phyloP scores from a whole-genome alignment of 164 flowering plant species.

The Aristolochia californica region DNA sequence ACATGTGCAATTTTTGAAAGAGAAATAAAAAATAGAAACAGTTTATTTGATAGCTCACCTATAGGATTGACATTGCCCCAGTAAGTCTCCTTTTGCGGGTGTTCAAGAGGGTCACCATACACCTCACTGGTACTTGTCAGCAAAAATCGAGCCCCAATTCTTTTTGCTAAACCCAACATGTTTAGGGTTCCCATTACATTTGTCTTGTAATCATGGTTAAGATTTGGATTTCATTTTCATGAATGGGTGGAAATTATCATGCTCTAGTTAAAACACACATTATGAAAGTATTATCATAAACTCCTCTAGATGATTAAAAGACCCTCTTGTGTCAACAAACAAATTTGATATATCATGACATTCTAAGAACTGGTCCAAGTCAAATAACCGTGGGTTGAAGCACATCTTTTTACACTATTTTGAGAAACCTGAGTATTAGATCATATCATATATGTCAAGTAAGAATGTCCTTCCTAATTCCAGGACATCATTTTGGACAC shows the following conservation, averaged over 20 bases:
- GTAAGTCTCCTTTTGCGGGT: constrained; percentile 90
- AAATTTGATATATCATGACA: too few species aligned
- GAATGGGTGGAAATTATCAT: neutral
- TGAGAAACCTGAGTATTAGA: too few species aligned
- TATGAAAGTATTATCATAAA: neutral
- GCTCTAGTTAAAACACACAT: too few species aligned
- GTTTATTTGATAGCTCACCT: constrained; percentile 28
- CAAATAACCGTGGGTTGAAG: too few species aligned
- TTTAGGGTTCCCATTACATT: constrained; percentile 96
- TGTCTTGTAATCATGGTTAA: constrained; percentile 69
- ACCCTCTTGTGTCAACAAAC: too few species aligned
- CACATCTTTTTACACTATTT: too few species aligned
- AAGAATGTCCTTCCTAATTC: too few species aligned
- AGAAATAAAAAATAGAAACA: neutral
- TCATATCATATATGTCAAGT: too few species aligned
- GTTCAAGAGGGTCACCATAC: constrained; percentile 95
- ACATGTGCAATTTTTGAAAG: too few species aligned
- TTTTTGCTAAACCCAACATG: constrained; percentile 94
- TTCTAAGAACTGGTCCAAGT: too few species aligned
- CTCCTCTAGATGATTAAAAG: too few species aligned
- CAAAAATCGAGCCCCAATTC: constrained; percentile 84
- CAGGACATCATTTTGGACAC: too few species aligned
- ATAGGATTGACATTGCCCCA: constrained; percentile 98
- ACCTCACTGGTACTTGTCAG: constrained; percentile 94
- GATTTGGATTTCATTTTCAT: constrained; percentile 19